Evolutionary conservation across 768 basidiomycete species (phyloP).

Genomic region (Rhodocollybia butyracea): DNA sequence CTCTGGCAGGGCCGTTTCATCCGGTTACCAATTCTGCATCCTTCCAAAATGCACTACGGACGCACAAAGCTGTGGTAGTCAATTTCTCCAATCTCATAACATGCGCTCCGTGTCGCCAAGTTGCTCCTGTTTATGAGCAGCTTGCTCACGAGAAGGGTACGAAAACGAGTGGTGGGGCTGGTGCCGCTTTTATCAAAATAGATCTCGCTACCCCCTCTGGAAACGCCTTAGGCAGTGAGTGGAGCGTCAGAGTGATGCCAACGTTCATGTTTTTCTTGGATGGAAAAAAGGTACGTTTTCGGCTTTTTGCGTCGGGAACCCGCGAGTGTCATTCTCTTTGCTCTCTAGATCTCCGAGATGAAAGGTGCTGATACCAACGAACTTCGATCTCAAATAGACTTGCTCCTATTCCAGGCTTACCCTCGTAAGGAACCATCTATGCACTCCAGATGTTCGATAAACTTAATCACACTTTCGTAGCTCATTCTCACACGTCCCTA

Average conservation of each 20-base stretch:
- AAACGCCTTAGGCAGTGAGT: constrained; percentile 53
- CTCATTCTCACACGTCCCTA: constrained; percentile 70
- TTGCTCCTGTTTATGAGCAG: constrained; percentile 80
- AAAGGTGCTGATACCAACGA: constrained; percentile 71
- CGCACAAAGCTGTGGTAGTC: constrained; percentile 70
- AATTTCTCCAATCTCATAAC: constrained; percentile 74
- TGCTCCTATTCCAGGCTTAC: constrained; percentile 72
- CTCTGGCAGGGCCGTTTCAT: constrained; percentile 62
- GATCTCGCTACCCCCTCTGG: constrained; percentile 75
- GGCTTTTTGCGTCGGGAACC: neutral
- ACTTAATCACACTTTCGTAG: constrained; percentile 32
- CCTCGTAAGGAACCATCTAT: constrained; percentile 56
- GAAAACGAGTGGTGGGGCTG: constrained; percentile 30
- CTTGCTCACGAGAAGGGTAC: constrained; percentile 62
- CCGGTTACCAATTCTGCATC: constrained; percentile 72
- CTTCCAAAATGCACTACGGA: constrained; percentile 59
- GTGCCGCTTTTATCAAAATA: constrained; percentile 79
- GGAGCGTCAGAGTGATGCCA: constrained; percentile 73
- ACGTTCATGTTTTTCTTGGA: constrained; percentile 88
- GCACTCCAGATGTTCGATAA: neutral
- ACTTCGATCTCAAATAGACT: constrained; percentile 67
- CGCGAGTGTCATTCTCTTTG: neutral
- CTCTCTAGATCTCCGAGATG: constrained; percentile 58
- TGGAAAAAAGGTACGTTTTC: constrained; percentile 56
- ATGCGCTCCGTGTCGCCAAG: constrained; percentile 79